Conservation (phyloP, 2,329 filamentous ascomycete species). For the Lasiodiplodia theobromae region DNA sequence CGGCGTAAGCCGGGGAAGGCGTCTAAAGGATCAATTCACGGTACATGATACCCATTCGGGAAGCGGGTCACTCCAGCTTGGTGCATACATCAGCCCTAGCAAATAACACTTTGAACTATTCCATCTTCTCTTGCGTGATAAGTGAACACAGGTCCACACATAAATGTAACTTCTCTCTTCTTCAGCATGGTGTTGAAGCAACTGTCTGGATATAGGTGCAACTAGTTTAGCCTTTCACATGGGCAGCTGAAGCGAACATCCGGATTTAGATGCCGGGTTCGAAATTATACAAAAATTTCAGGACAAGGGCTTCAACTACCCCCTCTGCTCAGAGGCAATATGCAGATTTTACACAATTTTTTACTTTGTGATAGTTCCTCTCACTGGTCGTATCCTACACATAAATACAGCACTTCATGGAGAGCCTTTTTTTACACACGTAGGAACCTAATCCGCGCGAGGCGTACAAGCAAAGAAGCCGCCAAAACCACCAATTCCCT, state of each 20-base stretch:
- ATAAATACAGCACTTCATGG: neutral
- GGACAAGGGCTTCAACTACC: neutral
- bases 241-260: neutral
- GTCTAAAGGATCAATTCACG: neutral
- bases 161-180: too few relatives aligned
- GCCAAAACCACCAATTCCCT: neutral
- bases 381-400: neutral
- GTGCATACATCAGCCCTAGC: constrained; percentile 5
- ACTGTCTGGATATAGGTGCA: neutral
- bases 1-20: neutral
- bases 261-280: neutral
- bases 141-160: too few relatives aligned
- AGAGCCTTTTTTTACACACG: neutral
- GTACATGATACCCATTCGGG: constrained; percentile 12
- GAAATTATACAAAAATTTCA: neutral
- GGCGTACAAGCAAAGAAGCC: neutral
- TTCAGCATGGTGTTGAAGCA: neutral
- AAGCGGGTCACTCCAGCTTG: neutral
- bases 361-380: neutral
- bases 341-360: neutral
- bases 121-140: neutral
- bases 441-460: neutral
- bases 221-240: neutral
- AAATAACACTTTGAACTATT: neutral
- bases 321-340: neutral